Conservation (phyloP, 176 grass and related monocot species). For the Raddia guianensis region DNA sequence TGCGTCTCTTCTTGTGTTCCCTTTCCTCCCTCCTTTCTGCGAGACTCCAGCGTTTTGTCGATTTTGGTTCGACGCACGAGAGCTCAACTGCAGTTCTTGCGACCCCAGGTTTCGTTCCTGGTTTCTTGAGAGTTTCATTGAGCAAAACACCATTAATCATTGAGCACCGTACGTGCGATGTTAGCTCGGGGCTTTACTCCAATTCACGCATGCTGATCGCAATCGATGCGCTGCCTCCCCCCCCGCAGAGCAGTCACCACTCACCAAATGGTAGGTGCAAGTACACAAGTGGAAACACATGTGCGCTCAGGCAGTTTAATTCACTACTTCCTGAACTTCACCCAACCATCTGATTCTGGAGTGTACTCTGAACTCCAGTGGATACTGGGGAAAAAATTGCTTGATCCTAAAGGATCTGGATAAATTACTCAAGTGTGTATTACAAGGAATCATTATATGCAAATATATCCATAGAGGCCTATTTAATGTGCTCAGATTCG, state of each 20-base stretch:
- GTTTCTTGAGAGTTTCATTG: not conserved
- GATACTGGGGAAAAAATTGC: not conserved
- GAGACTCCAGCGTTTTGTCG: not conserved
- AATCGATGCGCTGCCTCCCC: slow-evolving; percentile 1
- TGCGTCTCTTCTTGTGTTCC: not conserved
- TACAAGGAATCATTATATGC: not conserved
- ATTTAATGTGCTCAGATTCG: not conserved
- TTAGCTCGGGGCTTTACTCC: not conserved
- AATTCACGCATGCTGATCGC: not conserved
- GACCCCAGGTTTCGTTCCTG: not conserved
- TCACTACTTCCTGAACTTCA: not conserved
- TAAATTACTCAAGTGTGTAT: not conserved
- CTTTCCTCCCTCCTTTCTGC: not conserved
- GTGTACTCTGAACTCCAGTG: not conserved
- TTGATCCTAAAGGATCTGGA: not conserved
- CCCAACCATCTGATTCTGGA: not conserved
- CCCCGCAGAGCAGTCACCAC: not conserved
- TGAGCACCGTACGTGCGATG: not conserved
- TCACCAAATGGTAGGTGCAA: slow-evolving; percentile 21
- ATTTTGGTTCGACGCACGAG: not conserved
- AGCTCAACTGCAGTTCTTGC: not conserved
- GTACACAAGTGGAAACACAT: slow-evolving; percentile 9
- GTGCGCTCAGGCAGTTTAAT: not conserved
- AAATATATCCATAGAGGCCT: slow-evolving; percentile 4
- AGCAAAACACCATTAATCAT: not conserved